A percentile compares a stretch with the other conserved stretches of the same genome.
These are phyloP conservation scores for Pseudogymnoascus sp. DNA, from an alignment of 2,329 filamentous ascomycete species.

Conservation along the genomic window DNA sequence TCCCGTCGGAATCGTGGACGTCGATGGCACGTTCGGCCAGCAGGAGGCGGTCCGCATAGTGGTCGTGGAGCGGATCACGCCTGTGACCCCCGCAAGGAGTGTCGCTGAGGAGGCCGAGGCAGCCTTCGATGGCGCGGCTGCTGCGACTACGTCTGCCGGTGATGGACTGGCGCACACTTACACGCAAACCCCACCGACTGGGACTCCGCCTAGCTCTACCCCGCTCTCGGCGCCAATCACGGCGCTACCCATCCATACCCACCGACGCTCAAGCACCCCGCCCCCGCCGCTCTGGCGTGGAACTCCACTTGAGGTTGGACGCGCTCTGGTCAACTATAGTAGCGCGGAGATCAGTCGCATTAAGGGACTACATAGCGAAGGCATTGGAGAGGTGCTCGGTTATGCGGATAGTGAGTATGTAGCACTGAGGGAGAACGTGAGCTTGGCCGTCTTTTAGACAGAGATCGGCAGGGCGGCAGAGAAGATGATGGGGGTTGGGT, in stretches of 20 bases:
- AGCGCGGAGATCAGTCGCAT: conserved; percentile 74
- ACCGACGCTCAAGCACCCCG: neutral
- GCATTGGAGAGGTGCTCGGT: conserved; percentile 72
- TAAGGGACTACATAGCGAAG: conserved; percentile 71
- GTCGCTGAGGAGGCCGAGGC: conserved; percentile 18
- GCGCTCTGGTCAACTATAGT: conserved; percentile 90
- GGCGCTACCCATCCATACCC: neutral
- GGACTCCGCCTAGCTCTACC: conserved; percentile 16
- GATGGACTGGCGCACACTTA: neutral
- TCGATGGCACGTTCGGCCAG: conserved; percentile 80
- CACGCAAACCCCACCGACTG: neutral
- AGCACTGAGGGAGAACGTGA: conserved; percentile 78
- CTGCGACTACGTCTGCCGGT: neutral
- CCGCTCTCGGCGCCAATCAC: conserved; percentile 1
- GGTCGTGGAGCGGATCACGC: conserved; percentile 54
- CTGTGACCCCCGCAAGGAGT: conserved; percentile 16
- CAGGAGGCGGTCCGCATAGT: conserved; percentile 86
- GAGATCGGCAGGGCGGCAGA: neutral
- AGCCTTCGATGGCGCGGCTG: conserved; percentile 8
- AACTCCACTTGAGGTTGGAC: conserved; percentile 63
- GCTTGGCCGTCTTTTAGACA: conserved; percentile 47
- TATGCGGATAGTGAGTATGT: conserved; percentile 96
- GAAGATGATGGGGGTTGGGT: neutral
- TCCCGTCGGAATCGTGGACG: conserved; percentile 81
- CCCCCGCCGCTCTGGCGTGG: conserved; percentile 39